Percentiles rank a stretch among this genome's conserved stretches.
phyloP scores from a whole-genome alignment of 2,329 filamentous ascomycete species.

The Piedraia hortae region DNA sequence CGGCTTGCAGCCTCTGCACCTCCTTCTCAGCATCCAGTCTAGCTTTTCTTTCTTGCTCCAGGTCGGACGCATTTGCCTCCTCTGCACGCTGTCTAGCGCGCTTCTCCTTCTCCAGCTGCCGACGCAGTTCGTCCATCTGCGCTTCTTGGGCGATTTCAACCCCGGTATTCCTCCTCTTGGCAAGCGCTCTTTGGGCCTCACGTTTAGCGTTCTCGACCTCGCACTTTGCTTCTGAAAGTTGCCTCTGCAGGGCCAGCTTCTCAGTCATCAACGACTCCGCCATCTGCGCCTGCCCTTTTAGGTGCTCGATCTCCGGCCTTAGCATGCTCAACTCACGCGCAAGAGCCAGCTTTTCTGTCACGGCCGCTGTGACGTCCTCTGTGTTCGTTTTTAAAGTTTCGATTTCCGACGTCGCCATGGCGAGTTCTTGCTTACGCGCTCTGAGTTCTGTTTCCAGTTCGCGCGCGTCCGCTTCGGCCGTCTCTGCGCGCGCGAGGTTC shows the following conservation, averaged over 20 bases:
- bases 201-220: slow-evolving; percentile 62
- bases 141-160: slow-evolving; percentile 18
- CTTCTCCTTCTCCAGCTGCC: slow-evolving; percentile 19
- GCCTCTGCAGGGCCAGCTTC: slow-evolving; percentile 53
- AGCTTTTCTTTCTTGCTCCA: slow-evolving; percentile 10
- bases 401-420: slow-evolving; percentile 40
- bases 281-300: slow-evolving; percentile 27
- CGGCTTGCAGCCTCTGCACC: slow-evolving; percentile 11
- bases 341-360: slow-evolving; percentile 36
- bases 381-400: slow-evolving; percentile 37
- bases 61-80: slow-evolving; percentile 10
- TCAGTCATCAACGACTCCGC: slow-evolving; percentile 47
- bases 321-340: slow-evolving; percentile 30
- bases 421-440: slow-evolving; percentile 25
- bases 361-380: slow-evolving; percentile 40
- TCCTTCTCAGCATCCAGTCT: slow-evolving; percentile 11
- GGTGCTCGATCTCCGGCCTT: slow-evolving; percentile 33
- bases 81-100: slow-evolving; percentile 18
- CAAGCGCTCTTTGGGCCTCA: slow-evolving; percentile 30
- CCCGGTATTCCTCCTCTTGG: slow-evolving; percentile 23
- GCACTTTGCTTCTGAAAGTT: slow-evolving; percentile 48
- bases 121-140: slow-evolving; percentile 19
- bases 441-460: slow-evolving; percentile 24
- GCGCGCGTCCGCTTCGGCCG: slow-evolving; percentile 19
- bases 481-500: slow-evolving; percentile 19